phyloP scores from a whole-genome alignment of 495 filamentous ascomycete species.

The Rusavskia elegans region DNA sequence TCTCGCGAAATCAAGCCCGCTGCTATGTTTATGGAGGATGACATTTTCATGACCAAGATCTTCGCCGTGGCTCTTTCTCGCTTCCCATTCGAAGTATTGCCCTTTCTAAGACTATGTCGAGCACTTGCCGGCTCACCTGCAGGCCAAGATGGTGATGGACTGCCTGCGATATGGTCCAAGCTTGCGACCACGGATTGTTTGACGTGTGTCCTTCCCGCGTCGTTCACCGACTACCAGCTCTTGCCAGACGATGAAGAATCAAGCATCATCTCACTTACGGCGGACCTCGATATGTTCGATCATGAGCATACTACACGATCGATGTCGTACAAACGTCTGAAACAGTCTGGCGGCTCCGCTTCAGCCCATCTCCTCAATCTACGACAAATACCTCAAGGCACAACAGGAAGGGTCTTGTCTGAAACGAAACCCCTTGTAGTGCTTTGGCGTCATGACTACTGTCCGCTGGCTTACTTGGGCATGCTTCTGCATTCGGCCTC shows the following conservation, averaged over 20 bases:
- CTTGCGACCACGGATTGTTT: slow-evolving; percentile 51
- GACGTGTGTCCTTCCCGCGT: slow-evolving; percentile 50
- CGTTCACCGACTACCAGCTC: slow-evolving; percentile 54
- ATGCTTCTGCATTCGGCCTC: slow-evolving; percentile 45
- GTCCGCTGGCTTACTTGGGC: slow-evolving; percentile 60
- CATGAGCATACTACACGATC: slow-evolving; percentile 8
- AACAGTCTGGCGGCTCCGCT: not conserved
- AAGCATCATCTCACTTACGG: slow-evolving; percentile 41
- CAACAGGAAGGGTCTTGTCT: slow-evolving; percentile 52
- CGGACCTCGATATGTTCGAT: slow-evolving; percentile 36
- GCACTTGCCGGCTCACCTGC: slow-evolving; percentile 31
- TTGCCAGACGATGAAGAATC: slow-evolving; percentile 72
- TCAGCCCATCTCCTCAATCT: slow-evolving; percentile 16
- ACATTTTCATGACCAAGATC: slow-evolving; percentile 35
- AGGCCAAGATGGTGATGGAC: slow-evolving; percentile 28
- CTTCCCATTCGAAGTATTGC: slow-evolving; percentile 76
- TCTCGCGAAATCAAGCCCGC: slow-evolving; percentile 29
- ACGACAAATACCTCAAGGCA: slow-evolving; percentile 38
- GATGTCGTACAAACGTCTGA: not conserved
- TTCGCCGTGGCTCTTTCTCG: slow-evolving; percentile 49
- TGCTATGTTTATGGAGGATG: slow-evolving; percentile 35
- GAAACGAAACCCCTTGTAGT: slow-evolving; percentile 50
- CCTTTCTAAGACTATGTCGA: slow-evolving; percentile 53
- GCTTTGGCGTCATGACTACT: slow-evolving; percentile 57
- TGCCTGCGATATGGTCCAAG: slow-evolving; percentile 33